phyloP scores from a whole-genome alignment of 345 rosid species.

The Linum tenue region DNA sequence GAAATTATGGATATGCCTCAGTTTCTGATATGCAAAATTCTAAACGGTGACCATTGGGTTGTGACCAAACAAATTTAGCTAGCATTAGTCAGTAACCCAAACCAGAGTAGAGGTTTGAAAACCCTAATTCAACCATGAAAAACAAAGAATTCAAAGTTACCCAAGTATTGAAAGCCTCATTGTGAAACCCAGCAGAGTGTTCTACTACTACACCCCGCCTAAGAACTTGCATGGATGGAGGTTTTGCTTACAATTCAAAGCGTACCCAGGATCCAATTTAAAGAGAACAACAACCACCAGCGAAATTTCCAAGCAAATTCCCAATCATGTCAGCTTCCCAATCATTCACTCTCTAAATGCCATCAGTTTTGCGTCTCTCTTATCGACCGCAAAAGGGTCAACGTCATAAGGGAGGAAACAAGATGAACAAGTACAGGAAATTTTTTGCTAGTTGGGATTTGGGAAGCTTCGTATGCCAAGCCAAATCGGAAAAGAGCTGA shows the following conservation, averaged over 20 bases:
- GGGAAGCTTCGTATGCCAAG: constrained; percentile 12
- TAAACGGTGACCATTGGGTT: background rate
- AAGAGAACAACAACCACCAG: background rate
- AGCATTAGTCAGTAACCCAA: background rate
- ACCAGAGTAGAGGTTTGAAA: background rate
- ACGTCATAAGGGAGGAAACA: background rate
- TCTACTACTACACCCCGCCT: background rate
- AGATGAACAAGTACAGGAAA: background rate
- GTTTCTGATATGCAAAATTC: background rate
- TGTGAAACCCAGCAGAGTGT: background rate
- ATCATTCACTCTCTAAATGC: background rate
- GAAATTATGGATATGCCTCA: background rate
- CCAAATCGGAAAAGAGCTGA: background rate
- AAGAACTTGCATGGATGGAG: background rate
- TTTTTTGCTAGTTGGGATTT: too few relatives aligned
- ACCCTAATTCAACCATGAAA: background rate
- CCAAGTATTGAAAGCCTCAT: constrained; percentile 1
- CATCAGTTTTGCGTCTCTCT: background rate
- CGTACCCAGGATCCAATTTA: constrained; percentile 8
- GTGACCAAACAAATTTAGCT: background rate
- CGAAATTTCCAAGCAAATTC: constrained; percentile 16
- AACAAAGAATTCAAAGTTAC: background rate
- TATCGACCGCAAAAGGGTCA: background rate
- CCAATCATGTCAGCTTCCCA: background rate
- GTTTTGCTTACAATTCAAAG: background rate